A percentile compares a stretch with the other conserved stretches of the same genome.
Evolutionary conservation across 768 basidiomycete species (phyloP).

Genomic region (Kwoniella dendrophila): DNA sequence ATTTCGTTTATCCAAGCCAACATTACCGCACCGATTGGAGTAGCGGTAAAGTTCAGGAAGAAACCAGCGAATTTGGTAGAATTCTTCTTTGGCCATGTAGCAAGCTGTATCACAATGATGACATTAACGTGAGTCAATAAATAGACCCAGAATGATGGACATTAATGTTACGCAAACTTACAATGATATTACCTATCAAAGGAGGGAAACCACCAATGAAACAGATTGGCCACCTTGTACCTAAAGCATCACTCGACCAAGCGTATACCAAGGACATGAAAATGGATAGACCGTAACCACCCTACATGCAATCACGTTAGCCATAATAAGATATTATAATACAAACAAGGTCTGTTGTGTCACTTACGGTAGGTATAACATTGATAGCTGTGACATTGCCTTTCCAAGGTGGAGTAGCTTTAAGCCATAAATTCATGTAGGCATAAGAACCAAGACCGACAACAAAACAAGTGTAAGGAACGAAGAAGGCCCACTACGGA

Average conservation of each 20-base stretch:
- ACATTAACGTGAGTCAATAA: neutral
- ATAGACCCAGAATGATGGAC: neutral
- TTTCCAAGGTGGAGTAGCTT: constrained; percentile 23
- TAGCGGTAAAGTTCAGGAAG: constrained; percentile 27
- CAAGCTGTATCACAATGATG: constrained; percentile 6
- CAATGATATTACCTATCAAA: constrained; percentile 34
- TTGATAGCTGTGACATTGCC: constrained; percentile 24
- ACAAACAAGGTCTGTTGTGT: neutral
- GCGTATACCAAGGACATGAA: constrained; percentile 26
- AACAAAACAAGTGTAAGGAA: constrained; percentile 31
- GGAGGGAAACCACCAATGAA: constrained; percentile 25
- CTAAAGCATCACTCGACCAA: constrained; percentile 32
- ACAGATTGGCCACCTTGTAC: constrained; percentile 30
- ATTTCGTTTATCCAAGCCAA: constrained; percentile 39
- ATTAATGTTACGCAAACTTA: constrained; percentile 3
- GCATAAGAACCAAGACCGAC: constrained; percentile 29
- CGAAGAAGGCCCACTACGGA: constrained; percentile 23
- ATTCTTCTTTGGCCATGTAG: constrained; percentile 23
- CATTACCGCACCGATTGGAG: constrained; percentile 32
- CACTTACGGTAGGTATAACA: constrained; percentile 34
- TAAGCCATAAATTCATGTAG: constrained; percentile 39
- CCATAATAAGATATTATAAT: neutral
- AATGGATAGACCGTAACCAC: constrained; percentile 33
- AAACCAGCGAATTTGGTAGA: constrained; percentile 31
- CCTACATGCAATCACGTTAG: neutral